These are phyloP conservation scores for Puccinia triticina DNA, from an alignment of 1,284 basidiomycete species.

Conservation along the genomic window DNA sequence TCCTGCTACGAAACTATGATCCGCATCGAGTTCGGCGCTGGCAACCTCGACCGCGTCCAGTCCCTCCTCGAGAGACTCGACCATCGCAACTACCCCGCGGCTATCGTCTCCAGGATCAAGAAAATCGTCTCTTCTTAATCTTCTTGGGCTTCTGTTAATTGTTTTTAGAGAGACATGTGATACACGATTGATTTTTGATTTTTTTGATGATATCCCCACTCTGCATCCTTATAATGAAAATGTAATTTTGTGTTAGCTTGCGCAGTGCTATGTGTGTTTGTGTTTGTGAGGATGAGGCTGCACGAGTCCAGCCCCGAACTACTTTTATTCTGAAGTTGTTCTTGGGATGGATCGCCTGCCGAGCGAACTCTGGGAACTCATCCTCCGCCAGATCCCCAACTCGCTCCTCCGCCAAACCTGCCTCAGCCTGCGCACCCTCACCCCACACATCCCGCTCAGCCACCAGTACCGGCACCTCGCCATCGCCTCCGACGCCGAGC, in stretches of 20 bases:
- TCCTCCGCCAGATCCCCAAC: slow-evolving; percentile 16
- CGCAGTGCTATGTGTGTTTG: no score
- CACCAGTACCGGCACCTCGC: slow-evolving; percentile 22
- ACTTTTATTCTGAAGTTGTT: no score
- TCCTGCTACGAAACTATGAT: slow-evolving; percentile 72
- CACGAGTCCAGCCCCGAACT: no score
- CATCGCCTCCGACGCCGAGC: slow-evolving; percentile 2
- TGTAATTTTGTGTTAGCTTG: no score
- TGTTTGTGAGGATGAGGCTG: no score
- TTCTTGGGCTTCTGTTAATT: neutral
- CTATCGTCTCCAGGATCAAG: slow-evolving; percentile 55
- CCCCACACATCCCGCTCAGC: neutral
- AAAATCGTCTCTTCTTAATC: slow-evolving; percentile 23
- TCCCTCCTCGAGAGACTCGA: slow-evolving; percentile 75
- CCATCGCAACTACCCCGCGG: slow-evolving; percentile 65
- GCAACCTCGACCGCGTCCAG: slow-evolving; percentile 73
- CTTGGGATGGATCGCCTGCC: neutral
- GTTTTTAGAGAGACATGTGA: no score
- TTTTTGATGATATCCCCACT: no score
- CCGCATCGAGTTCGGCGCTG: slow-evolving; percentile 79
- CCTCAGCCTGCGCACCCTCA: neutral
- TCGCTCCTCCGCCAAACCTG: neutral
- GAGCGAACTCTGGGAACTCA: slow-evolving; percentile 30
- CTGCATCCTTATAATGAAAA: no score
- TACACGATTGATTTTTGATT: no score